These are phyloP conservation scores for Vachellia collinsii DNA, from an alignment of 306 rosid species.

Conservation along the genomic window DNA sequence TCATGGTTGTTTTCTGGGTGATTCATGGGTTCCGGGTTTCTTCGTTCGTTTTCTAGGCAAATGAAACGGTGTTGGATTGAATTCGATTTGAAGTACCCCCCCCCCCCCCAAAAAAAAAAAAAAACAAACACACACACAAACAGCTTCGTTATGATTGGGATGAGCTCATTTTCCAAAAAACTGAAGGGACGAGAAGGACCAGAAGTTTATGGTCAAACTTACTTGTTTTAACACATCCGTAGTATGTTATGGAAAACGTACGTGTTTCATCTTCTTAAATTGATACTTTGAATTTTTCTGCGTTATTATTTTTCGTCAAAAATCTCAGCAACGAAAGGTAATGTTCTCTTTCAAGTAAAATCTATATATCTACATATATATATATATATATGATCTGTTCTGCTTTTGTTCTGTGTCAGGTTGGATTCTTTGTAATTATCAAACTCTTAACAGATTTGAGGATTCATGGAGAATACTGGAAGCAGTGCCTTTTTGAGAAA, in stretches of 20 bases:
- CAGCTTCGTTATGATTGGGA: neutral
- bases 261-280: neutral
- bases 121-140: too few relatives aligned
- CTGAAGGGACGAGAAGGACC: neutral
- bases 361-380: neutral
- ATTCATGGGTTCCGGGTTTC: neutral
- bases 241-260: neutral
- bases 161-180: neutral
- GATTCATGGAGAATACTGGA: constrained; percentile 41
- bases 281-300: neutral
- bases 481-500: constrained; percentile 52
- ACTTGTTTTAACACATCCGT: constrained; percentile 1
- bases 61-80: neutral
- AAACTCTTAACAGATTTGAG: too few relatives aligned
- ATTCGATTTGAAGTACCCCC: neutral
- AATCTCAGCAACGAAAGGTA: constrained; percentile 30
- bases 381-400: constrained; percentile 8
- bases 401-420: constrained; percentile 24
- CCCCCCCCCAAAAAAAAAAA: too few relatives aligned
- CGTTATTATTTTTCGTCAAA: neutral
- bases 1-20: neutral
- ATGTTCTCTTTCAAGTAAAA: neutral
- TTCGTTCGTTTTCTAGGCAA: neutral
- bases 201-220: constrained; percentile 4
- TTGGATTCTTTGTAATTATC: neutral